Evolutionary conservation across 768 basidiomycete species (phyloP), one percentile per base, ranked within the genome.

Genomic region (Mrakia gelida): DNA sequence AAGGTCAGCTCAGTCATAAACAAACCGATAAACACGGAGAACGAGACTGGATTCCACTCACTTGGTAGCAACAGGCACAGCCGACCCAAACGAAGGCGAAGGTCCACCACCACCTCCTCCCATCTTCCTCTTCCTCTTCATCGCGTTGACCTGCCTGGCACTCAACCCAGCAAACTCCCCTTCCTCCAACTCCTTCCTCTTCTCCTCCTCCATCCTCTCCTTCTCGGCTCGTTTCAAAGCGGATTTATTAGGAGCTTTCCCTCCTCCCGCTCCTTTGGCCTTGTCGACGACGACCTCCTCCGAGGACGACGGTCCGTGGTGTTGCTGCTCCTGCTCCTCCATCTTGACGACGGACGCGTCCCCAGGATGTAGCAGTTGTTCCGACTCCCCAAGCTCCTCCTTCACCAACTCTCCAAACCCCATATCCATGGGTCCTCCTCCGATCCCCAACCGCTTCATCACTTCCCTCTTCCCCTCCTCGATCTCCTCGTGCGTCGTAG

Each of bases 121-220:
- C 5, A 88, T 88, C 82, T 95, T 97, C 76, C 95, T 91, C 83
- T 98, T 98, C 41, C 97, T 89, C 84, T 99, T 99, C 45, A 98
- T 86, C 68, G 95, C 89, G 83, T 97, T 97, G 45, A 92, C 89
- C 84, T 98, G 96, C 75, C 97, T 90, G 16, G 94, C 94, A 45
- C 95, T 97, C 65, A 98, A 86, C 9, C 88, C 88, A 11, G 82
- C 83, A 71, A 84, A 84, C 23, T 80, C 80, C 8, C 76, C 45
- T 43, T 77, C 65, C 32, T 76, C 71, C 65, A 34, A 61, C 38
- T 73, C 41, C 18, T 56, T 45, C 52, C 75, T 79, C 7, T 79
- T 79, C 49, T 83, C 82, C 15, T 79, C 82, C n/a, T 78, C 79
- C 43, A 75, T n/a, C 43, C 75, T 49, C 52, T 75, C 77, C 54